A percentile compares a stretch with the other conserved stretches of the same genome.
Conservation (phyloP, 495 filamentous ascomycete genomes). For the Polyplosphaeria fusca region DNA sequence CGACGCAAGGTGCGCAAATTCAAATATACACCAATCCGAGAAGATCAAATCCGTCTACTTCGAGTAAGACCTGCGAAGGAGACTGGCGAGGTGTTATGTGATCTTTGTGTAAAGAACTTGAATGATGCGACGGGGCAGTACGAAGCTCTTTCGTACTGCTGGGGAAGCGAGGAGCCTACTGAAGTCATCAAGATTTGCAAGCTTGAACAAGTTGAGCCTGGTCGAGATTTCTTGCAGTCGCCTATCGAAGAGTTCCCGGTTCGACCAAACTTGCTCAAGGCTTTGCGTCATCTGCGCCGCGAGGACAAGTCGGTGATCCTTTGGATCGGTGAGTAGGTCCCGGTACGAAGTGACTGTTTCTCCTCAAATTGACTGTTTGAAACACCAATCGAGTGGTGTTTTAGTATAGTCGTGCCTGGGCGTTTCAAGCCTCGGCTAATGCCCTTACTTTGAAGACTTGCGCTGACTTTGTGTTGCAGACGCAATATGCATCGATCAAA, state of each 20-base stretch:
- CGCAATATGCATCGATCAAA: slow-evolving; percentile 7
- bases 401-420: too few relatives aligned
- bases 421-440: too few relatives aligned
- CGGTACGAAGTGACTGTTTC: too few relatives aligned
- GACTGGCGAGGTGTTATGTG: neutral
- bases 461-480: too few relatives aligned
- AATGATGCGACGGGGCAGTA: neutral
- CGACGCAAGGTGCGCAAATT: neutral
- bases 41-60: neutral
- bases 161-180: neutral
- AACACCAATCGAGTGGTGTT: too few relatives aligned
- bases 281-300: neutral
- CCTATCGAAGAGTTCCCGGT: neutral
- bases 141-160: slow-evolving; percentile 1
- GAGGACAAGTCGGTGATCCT: neutral
- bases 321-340: slow-evolving; percentile 6
- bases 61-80: neutral
- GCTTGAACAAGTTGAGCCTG: neutral
- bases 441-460: too few relatives aligned
- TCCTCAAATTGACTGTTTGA: too few relatives aligned
- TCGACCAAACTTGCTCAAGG: neutral
- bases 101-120: neutral
- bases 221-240: neutral
- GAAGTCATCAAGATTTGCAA: neutral
- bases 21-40: neutral